Evolutionary conservation across 1,284 basidiomycete genomes (phyloP).

Genomic region (Cutaneotrichosporon mucoides): DNA sequence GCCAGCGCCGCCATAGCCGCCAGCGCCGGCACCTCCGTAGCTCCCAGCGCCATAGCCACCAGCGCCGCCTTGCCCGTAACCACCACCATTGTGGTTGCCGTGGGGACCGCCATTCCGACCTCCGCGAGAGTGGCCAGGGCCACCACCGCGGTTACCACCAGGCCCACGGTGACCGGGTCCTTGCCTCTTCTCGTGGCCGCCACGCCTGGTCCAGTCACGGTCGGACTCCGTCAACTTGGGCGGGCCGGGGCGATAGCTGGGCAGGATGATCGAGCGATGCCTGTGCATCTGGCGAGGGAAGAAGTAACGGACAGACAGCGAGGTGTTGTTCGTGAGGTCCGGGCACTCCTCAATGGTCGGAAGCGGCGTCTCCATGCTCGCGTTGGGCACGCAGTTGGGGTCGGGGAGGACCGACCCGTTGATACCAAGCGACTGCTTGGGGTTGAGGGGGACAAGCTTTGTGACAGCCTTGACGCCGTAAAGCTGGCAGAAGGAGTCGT

Average conservation of each 20-base stretch:
- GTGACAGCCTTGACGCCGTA: constrained; percentile 80
- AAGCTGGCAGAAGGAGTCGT: constrained; percentile 73
- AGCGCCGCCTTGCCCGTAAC: constrained; percentile 7
- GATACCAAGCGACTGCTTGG: constrained; percentile 68
- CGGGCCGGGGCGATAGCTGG: constrained; percentile 62
- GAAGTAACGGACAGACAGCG: constrained; percentile 80
- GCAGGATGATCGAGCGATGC: constrained; percentile 79
- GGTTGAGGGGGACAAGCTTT: constrained; percentile 59
- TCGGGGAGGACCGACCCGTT: constrained; percentile 76
- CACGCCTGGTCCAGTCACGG: constrained; percentile 60
- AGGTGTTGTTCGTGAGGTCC: constrained; percentile 81
- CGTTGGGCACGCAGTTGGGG: constrained; percentile 83
- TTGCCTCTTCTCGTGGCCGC: constrained; percentile 37
- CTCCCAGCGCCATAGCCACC: constrained; percentile 18
- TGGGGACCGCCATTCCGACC: constrained; percentile 37
- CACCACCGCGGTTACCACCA: constrained; percentile 33
- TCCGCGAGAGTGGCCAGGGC: constrained; percentile 46
- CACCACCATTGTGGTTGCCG: constrained; percentile 3
- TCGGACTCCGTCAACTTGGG: constrained; percentile 69
- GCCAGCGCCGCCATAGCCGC: constrained; percentile 7
- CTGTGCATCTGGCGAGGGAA: constrained; percentile 70
- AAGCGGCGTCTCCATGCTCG: constrained; percentile 79
- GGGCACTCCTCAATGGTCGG: constrained; percentile 49
- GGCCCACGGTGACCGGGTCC: constrained; percentile 36
- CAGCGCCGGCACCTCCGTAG: constrained; percentile 11